Evolutionary conservation across 2,329 filamentous ascomycete species (phyloP), one percentile per base, ranked within the genome.

Genomic region (Lecanosticta acicola): DNA sequence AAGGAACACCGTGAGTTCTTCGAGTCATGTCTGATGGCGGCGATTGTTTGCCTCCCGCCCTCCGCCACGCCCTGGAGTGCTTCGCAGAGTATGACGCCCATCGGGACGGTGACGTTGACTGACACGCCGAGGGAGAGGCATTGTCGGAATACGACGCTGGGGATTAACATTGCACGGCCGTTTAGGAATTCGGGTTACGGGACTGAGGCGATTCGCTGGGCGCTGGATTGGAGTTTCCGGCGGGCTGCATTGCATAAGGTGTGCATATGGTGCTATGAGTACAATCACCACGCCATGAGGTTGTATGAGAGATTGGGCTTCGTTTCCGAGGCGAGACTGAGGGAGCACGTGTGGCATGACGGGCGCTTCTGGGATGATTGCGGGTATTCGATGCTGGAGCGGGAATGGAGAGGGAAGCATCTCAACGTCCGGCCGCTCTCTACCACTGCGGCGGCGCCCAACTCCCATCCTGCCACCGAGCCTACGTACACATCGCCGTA

Each of bases 281-380:
- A 66, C 46, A 76, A 75, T 36, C 57, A 60, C 18, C 61, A 68
- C 0, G 72, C 68, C 0, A 42, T 62, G 13, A 58, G 63, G 14
- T 40, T 75, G 53, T 75, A 75, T 46, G 58, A 67, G 51, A 63
- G 62, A 32, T 43, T 74, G 11, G 72, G 72, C 0, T 75, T 76
- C 48, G 63, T 62, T 34, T 50, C 61, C 3, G 72, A 75, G 45
- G 70, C 71, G 0, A 58, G 67, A 3, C 60, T 59, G 42, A 60
- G 71, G 34, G 66, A 75, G 56, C 56, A 60, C 1, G 45, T 70
- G 7, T 74, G 66, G 60, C 61, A 67, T 50, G 64, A 74, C 45
- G 63, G 71, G 1, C 57, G 62, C 20, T 75, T 47, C 33, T 44
- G 46, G 35, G 53, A 53, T 39, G 39, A 58, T 60, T 36, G 70